Base-by-base conservation (phyloP, 2,329 filamentous ascomycete species). In the Allantophomopsis cytisporea region DNA sequence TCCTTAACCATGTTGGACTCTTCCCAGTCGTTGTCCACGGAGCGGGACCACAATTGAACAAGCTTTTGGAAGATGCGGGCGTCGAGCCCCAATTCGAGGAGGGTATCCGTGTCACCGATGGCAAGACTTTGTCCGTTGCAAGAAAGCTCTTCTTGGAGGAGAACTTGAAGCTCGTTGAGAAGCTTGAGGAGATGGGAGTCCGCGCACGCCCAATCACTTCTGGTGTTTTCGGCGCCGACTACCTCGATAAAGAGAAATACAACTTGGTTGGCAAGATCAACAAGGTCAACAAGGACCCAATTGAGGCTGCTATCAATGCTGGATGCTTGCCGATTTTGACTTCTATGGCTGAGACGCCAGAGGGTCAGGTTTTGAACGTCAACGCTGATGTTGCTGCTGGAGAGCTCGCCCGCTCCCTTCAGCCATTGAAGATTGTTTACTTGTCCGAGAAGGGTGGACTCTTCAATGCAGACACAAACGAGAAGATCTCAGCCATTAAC, bases 401-500 rank as follows among this genome's bases (percentile, higher is more conserved):
- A 47, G 89, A 95, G 64, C 70, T 98, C 44, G 89, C 91, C 17
- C 80, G 85, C 43, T 77, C 83, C 41, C 68, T 98, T 39, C 80
- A 96, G 62, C 91, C 91, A 18, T 67, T 96, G 53, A 98, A 98
- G 76, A 89, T 96, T 45, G 88, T 98, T 43, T 98, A 95, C 59
- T 71, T 96, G n/a, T 93, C 87, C 5, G 91, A 98, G 66, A 96
- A 96, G 71, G 91, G 91, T 37, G 91, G 89, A 7, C 66, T 98
- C 28, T 94, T 94, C 63, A 86, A 96, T 57, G 88, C 87, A 43
- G 84, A 94, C 47, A 84, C 80, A n/a, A 83, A 82, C 43, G 81
- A 89, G 67, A 94, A 94, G 67, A 96, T 96, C 55, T 94, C 89
- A 5, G 84, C 83, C 43, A 96, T 96, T 64, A 96, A 96, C 64